A percentile compares a stretch with the other conserved stretches of the same genome.
Evolutionary conservation across 129 eudicot genomes (phyloP).

Genomic region (Dittrichia graveolens): DNA sequence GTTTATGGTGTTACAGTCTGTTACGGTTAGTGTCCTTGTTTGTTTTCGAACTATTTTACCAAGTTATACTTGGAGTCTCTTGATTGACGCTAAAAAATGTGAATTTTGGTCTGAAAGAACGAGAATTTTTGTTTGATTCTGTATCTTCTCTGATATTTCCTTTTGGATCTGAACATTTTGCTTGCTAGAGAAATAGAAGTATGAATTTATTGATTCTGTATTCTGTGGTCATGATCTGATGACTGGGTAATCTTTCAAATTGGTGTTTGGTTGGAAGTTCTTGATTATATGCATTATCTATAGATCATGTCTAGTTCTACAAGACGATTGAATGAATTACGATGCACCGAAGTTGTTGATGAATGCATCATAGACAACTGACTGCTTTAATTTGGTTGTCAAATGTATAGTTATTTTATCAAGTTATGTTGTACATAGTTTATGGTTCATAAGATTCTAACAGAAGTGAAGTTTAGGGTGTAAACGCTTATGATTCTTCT

Average conservation of each 20-base stretch:
- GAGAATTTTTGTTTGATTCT: not conserved
- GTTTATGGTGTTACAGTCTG: conserved; percentile 3
- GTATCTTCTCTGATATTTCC: not conserved
- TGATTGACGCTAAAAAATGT: not conserved
- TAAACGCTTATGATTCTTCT: not conserved
- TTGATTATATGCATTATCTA: not conserved
- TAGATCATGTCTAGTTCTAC: not conserved
- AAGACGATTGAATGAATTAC: not conserved
- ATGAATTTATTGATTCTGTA: not conserved
- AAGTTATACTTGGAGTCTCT: not conserved
- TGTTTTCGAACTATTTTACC: not conserved
- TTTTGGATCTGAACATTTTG: conserved; percentile 15
- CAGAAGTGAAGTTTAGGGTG: not conserved
- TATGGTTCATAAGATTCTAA: conserved; percentile 8
- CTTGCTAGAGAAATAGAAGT: not conserved
- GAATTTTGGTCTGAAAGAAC: not conserved
- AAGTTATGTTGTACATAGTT: conserved; percentile 14
- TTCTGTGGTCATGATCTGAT: not conserved
- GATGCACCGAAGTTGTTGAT: not conserved
- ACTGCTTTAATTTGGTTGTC: not conserved
- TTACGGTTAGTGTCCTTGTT: conserved; percentile 17
- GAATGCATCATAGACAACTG: not conserved
- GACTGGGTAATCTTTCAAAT: not conserved
- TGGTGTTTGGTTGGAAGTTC: not conserved
- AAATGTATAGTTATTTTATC: not conserved